Evolutionary conservation across 768 basidiomycete genomes (phyloP), one percentile per base, ranked within the genome.

Genomic region (Cystobasidium tubakii): DNA sequence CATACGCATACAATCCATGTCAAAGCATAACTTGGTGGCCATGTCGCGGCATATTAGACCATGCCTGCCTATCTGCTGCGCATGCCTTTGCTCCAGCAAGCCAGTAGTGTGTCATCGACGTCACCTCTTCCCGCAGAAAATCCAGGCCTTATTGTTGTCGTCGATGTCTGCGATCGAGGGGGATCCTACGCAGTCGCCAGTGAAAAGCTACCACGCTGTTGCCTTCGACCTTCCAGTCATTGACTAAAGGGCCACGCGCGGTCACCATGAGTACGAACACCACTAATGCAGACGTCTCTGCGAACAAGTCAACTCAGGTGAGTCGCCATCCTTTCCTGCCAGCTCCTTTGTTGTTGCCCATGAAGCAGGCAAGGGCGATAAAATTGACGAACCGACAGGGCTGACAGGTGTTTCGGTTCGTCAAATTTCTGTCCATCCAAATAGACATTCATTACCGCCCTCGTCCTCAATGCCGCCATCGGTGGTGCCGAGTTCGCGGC

Each of bases 391-490:
- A 50, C 46, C 46, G 46, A 50, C 21, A 50, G 39, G 46, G 21
- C 46, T 50, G 46, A 50, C 46, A n/a, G 46, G 46, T 50, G 46
- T n/a, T 50, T 50, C 46, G 46, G 46, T 50, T n/a, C 46, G 46
- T 50, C 39, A 50, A 12, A 57, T 31, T 57, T 62, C 46, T 50
- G 46, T n/a, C 42, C 9, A 42, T 17, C 17, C 9, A 7, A 7
- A 21, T 64, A 79, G 54, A 88, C 90, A 12, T 97, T 98, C 80
- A 81, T 89, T 50, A 89, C 94, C 4, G 90, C 95, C 1, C 85
- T 98, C 57, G 86, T 87, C n/a, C 88, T 93, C 84, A 97, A 97
- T 80, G 84, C 83, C 0, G 85, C 85, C 43, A 76, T 83, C 9
- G 81, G 80, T 0, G 82, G 81, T 21, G 75, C 73, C 34, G 70